Conservation (phyloP, 1,284 basidiomycete genomes). For the Microbotryum intermedium region DNA sequence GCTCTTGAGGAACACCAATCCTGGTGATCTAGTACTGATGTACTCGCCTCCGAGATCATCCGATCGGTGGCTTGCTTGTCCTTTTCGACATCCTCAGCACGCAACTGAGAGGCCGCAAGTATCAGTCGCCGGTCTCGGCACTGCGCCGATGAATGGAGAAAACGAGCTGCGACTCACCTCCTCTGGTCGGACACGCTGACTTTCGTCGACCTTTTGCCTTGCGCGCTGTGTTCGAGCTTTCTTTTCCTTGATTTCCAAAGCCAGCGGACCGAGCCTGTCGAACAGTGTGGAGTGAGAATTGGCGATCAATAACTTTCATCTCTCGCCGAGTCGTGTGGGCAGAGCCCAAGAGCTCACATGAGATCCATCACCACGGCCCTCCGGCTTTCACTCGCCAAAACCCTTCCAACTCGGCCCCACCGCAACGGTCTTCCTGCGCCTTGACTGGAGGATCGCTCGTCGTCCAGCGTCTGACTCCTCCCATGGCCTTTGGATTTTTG, state of each 20-base stretch:
- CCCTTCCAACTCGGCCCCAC: slow-evolving; percentile 50
- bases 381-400: slow-evolving; percentile 62
- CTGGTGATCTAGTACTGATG: neutral
- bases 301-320: neutral
- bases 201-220: slow-evolving; percentile 17
- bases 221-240: slow-evolving; percentile 19
- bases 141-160: no score
- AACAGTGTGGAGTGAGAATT: no score
- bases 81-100: slow-evolving; percentile 26
- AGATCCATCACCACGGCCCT: slow-evolving; percentile 65
- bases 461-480: slow-evolving; percentile 36
- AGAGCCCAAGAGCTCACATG: slow-evolving; percentile 50
- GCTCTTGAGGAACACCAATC: neutral
- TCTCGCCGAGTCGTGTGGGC: neutral
- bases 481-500: neutral
- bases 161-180: slow-evolving; percentile 8
- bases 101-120: slow-evolving; percentile 1
- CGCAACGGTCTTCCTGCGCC: slow-evolving; percentile 37
- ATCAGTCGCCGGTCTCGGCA: neutral
- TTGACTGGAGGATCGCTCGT: slow-evolving; percentile 45
- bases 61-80: slow-evolving; percentile 28
- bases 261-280: slow-evolving; percentile 26
- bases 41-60: slow-evolving; percentile 27
- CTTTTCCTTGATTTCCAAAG: slow-evolving; percentile 26
- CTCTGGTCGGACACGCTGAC: slow-evolving; percentile 13